Evolutionary conservation across 1,284 basidiomycete species (phyloP).

Genomic region (Porodaedalea pini): DNA sequence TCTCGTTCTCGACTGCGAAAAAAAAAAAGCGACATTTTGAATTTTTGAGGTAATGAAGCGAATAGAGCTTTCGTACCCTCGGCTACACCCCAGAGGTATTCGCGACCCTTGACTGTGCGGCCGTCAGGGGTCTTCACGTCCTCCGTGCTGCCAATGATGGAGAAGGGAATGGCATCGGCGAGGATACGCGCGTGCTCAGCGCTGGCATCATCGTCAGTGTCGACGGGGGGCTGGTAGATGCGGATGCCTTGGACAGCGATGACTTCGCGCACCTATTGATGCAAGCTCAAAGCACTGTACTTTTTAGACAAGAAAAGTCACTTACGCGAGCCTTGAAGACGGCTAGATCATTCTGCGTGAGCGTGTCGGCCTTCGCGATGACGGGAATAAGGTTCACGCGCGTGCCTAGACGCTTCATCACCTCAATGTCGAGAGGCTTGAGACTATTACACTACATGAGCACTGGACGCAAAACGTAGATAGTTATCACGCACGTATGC

Average conservation of each 20-base stretch:
- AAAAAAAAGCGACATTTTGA: constrained; percentile 5
- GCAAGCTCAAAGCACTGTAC: constrained; percentile 14
- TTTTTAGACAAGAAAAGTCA: constrained; percentile 25
- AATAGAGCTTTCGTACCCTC: constrained; percentile 59
- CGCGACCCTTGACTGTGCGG: constrained; percentile 91
- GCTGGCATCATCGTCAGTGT: constrained; percentile 83
- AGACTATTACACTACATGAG: constrained; percentile 48
- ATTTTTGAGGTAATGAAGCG: background rate
- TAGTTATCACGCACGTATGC: constrained; percentile 67
- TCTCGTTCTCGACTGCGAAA: constrained; percentile 88
- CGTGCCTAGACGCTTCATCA: constrained; percentile 96
- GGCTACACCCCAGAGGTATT: constrained; percentile 99
- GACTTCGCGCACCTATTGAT: constrained; percentile 78
- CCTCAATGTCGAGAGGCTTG: constrained; percentile 98
- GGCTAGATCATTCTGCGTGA: constrained; percentile 90
- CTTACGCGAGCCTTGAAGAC: constrained; percentile 90
- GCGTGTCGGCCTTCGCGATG: constrained; percentile 93
- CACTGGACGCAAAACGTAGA: constrained; percentile 23
- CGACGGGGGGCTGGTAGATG: constrained; percentile 91
- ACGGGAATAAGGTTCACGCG: constrained; percentile 98
- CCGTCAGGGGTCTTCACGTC: constrained; percentile 93
- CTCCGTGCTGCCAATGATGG: constrained; percentile 95
- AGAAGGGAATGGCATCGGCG: constrained; percentile 92
- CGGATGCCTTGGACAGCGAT: constrained; percentile 90
- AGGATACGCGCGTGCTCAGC: constrained; percentile 90